Evolutionary conservation across 1,139 yeast genomes (phyloP), one percentile per base, ranked within the genome.

Genomic region (Yamadazyma diospyri): DNA sequence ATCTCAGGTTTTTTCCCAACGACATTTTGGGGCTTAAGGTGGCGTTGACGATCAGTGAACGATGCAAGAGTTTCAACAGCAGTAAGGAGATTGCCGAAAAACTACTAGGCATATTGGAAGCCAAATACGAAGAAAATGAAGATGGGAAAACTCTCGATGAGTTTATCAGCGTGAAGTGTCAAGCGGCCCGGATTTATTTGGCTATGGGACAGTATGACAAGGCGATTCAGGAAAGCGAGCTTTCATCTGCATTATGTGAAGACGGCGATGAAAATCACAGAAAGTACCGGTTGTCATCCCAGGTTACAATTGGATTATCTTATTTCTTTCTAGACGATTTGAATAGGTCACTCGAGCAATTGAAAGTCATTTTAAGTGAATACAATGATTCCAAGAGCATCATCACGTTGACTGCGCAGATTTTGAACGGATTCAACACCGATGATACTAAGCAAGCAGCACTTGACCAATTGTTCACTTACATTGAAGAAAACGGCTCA

Each of bases 371-470:
- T 7, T 59, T 87, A 35, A 71, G 45, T 10, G 39, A 47, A 7
- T 50, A 71, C 35, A 59, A 66, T 12, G 72, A 78, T 14, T 76
- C 81, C 2, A 50, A 30, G 69, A 71, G 80, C 40, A 68, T 87
- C n/a, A 78, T 86, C 10, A 74, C 82, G 5, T 60, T 92, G 24
- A 71, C 86, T 17, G 78, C 94, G 0, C 95, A 87, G 50, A 81
- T 88, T 1, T 66, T 92, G 34, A 81, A 83, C 64, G 85, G 87
- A 1, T 76, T 76, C 37, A 82, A 79, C 6, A 74, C 79, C 0
- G 76, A 71, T 15, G 89, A 81, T n/a, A 79, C 92, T 6, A 79
- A 77, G 37, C 84, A 80, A 43, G 92, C 89, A 2, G 95, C 96
- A 0, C 52, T 86, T 33, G 88, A 81, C 47, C 88, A 81, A 50